Evolutionary conservation across 2,329 filamentous ascomycete genomes (phyloP).

Genomic region (Exophiala alcalophila): DNA sequence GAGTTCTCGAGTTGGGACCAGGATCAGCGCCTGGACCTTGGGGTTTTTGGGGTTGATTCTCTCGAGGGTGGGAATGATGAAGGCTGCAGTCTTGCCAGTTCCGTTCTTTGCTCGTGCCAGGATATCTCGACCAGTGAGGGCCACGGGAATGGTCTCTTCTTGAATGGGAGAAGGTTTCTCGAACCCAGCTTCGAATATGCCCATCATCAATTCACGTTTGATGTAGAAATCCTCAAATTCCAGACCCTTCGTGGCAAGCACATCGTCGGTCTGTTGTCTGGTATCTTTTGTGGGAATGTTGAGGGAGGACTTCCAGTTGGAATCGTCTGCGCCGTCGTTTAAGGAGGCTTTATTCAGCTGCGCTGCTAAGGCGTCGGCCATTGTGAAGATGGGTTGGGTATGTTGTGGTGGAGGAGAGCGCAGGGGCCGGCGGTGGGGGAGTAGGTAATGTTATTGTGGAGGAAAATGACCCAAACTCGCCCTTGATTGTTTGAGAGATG

Average conservation of each 20-base stretch:
- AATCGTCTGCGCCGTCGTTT: slow-evolving; percentile 39
- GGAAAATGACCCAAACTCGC: too few relatives aligned
- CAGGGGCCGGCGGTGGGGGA: background rate
- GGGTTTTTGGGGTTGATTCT: slow-evolving; percentile 94
- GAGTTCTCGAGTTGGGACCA: slow-evolving; percentile 94
- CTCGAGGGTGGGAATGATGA: slow-evolving; percentile 92
- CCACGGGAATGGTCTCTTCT: slow-evolving; percentile 97
- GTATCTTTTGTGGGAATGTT: slow-evolving; percentile 49
- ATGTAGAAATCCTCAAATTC: slow-evolving; percentile 97
- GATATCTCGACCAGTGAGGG: slow-evolving; percentile 90
- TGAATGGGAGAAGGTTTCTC: slow-evolving; percentile 98
- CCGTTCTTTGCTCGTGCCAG: slow-evolving; percentile 97
- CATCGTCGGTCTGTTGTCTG: slow-evolving; percentile 64
- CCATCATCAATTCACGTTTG: slow-evolving; percentile 94
- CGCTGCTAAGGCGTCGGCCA: slow-evolving; percentile 38
- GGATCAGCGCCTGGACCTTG: slow-evolving; percentile 93
- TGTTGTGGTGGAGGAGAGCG: slow-evolving; percentile 1
- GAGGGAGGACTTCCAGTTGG: slow-evolving; percentile 46
- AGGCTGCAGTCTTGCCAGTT: slow-evolving; percentile 96
- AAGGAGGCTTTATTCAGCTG: slow-evolving; percentile 46
- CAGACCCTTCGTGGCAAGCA: slow-evolving; percentile 93
- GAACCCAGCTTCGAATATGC: slow-evolving; percentile 98
- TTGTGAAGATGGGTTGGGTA: slow-evolving; percentile 6
- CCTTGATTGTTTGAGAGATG: too few relatives aligned
- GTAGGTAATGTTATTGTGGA: slow-evolving; percentile 1